phyloP scores from a whole-genome alignment of 371 early-diverging fungal genomes.

The Mucor mucedo region DNA sequence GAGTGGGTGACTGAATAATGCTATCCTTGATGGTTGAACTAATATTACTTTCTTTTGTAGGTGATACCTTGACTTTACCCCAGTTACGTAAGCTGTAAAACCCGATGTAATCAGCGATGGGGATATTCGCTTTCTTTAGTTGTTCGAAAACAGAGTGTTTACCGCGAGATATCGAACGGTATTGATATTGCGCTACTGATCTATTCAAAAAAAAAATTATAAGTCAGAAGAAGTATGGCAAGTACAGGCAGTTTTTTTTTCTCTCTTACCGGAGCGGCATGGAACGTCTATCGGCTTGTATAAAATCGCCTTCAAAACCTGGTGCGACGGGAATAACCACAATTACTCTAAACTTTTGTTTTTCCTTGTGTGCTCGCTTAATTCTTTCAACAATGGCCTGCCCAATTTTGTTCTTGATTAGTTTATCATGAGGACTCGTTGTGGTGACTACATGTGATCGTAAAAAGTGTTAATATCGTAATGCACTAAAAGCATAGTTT shows the following conservation, averaged over 20 bases:
- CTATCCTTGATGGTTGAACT: background rate
- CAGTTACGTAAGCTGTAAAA: slow-evolving; percentile 82
- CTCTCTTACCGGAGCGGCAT: slow-evolving; percentile 44
- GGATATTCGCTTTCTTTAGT: slow-evolving; percentile 66
- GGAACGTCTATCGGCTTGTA: slow-evolving; percentile 49
- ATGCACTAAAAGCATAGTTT: background rate
- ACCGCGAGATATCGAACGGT: slow-evolving; percentile 79
- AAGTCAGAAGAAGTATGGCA: too few relatives aligned
- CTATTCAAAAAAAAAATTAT: slow-evolving; percentile 8
- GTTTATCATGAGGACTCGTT: slow-evolving; percentile 39
- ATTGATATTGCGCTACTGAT: slow-evolving; percentile 81
- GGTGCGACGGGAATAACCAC: slow-evolving; percentile 91
- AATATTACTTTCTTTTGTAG: background rate
- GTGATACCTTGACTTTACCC: slow-evolving; percentile 45
- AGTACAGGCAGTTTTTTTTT: background rate
- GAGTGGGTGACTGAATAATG: background rate
- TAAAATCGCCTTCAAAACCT: slow-evolving; percentile 86
- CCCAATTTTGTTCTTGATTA: slow-evolving; percentile 54
- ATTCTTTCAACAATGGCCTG: slow-evolving; percentile 82
- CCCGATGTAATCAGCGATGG: slow-evolving; percentile 73
- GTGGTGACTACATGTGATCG: slow-evolving; percentile 42
- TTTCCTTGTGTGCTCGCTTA: slow-evolving; percentile 69
- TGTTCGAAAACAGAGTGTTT: slow-evolving; percentile 71
- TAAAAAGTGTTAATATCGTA: background rate
- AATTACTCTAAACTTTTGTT: slow-evolving; percentile 77